A percentile compares a stretch with the other conserved stretches of the same genome.
These are phyloP conservation scores for Phialophora tarda DNA, from an alignment of 2,329 filamentous ascomycete species.

Conservation along the genomic window DNA sequence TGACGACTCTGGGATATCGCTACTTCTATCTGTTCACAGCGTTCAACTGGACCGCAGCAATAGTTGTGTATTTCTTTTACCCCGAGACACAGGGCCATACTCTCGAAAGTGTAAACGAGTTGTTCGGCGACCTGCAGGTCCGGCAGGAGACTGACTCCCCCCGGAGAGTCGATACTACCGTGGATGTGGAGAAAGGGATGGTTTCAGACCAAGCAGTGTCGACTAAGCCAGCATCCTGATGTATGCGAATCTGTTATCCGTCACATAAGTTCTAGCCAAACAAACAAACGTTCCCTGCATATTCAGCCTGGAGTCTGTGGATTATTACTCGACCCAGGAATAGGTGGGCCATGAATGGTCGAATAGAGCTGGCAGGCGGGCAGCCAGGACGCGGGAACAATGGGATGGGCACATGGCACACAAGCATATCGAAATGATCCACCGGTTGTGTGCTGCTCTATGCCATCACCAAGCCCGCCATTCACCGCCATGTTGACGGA, in stretches of 20 bases:
- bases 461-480: neutral
- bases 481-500: neutral
- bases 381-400: neutral
- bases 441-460: neutral
- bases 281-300: neutral
- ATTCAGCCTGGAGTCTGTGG: neutral
- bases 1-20: conserved; percentile 51
- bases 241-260: neutral
- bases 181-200: conserved; percentile 1
- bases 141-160: neutral
- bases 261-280: neutral
- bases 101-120: conserved; percentile 44
- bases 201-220: neutral
- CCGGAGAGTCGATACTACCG: neutral
- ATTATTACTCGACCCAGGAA: neutral
- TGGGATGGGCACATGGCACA: neutral
- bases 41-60: conserved; percentile 54
- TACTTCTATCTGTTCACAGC: conserved; percentile 59
- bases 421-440: neutral
- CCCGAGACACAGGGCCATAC: conserved; percentile 44
- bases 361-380: too few relatives aligned
- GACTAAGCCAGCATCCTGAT: neutral
- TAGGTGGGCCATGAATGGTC: neutral
- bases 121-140: conserved; percentile 37
- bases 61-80: conserved; percentile 45